A percentile compares a stretch with the other conserved stretches of the same genome.
phyloP scores from a whole-genome alignment of 768 basidiomycete species.

The Dictyophora rubrovolvata region DNA sequence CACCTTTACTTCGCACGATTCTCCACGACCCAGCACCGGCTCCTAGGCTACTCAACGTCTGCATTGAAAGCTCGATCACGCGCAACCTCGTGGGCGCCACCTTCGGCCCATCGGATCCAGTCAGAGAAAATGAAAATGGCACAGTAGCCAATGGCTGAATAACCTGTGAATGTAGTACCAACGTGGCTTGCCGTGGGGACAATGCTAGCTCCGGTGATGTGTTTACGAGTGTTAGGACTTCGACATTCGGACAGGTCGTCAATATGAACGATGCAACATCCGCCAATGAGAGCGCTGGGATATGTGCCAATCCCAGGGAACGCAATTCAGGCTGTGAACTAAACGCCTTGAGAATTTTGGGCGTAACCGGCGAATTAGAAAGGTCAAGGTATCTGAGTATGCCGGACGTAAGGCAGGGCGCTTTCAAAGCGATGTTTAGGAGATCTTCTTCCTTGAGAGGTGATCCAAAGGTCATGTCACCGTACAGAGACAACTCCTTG shows the following conservation, averaged over 20 bases:
- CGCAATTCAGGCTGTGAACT: constrained; percentile 64
- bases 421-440: constrained; percentile 49
- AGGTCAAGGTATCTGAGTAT: constrained; percentile 81
- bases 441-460: constrained; percentile 63
- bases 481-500: constrained; percentile 78
- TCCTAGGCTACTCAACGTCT: constrained; percentile 62
- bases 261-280: constrained; percentile 60
- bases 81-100: constrained; percentile 61
- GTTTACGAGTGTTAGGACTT: constrained; percentile 72
- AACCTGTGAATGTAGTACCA: constrained; percentile 65
- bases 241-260: constrained; percentile 61
- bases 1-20: constrained; percentile 84
- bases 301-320: constrained; percentile 84
- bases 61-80: constrained; percentile 75
- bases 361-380: constrained; percentile 69
- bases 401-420: constrained; percentile 72
- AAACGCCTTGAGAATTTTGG: constrained; percentile 40
- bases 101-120: constrained; percentile 22
- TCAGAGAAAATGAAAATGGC: constrained; percentile 58
- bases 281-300: constrained; percentile 57
- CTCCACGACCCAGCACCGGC: constrained; percentile 80
- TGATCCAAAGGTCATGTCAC: constrained; percentile 74
- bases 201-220: constrained; percentile 67
- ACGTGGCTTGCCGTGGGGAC: constrained; percentile 56
- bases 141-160: constrained; percentile 73